Conservation (phyloP, 1,139 yeast species). For the Komagataea norvegica region DNA sequence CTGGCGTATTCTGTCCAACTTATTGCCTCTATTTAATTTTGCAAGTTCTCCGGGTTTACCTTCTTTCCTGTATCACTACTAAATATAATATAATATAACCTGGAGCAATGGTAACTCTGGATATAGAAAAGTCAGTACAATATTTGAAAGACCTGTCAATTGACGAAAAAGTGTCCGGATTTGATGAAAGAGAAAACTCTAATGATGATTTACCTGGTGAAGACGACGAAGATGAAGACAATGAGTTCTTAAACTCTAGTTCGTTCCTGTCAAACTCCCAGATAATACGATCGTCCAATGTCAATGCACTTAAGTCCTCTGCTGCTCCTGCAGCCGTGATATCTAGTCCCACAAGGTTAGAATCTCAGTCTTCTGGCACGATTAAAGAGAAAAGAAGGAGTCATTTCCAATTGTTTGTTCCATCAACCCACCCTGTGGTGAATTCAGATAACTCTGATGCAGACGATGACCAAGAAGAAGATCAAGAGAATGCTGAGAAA, state of each 20-base stretch:
- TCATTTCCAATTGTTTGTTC: slow-evolving; percentile 15
- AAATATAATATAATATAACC: no score
- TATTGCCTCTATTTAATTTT: background rate
- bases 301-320: slow-evolving; percentile 15
- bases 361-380: background rate
- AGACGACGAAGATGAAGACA: slow-evolving; percentile 10
- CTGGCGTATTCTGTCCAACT: no score
- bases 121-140: background rate
- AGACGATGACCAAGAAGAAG: slow-evolving; percentile 8
- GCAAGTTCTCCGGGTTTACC: no score
- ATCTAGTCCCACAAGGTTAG: slow-evolving; percentile 21
- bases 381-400: slow-evolving; percentile 1
- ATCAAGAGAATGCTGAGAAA: slow-evolving; percentile 4
- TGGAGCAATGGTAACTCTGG: background rate
- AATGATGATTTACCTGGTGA: background rate
- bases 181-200: background rate
- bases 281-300: slow-evolving; percentile 21
- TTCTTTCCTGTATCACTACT: no score
- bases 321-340: slow-evolving; percentile 2
- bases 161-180: no score
- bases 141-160: background rate
- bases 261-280: slow-evolving; percentile 24
- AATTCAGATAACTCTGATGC: slow-evolving; percentile 12
- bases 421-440: slow-evolving; percentile 1
- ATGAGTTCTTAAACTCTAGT: slow-evolving; percentile 25